phyloP scores from a whole-genome alignment of 2,329 filamentous ascomycete species.

The Tolypocladium tundrense region DNA sequence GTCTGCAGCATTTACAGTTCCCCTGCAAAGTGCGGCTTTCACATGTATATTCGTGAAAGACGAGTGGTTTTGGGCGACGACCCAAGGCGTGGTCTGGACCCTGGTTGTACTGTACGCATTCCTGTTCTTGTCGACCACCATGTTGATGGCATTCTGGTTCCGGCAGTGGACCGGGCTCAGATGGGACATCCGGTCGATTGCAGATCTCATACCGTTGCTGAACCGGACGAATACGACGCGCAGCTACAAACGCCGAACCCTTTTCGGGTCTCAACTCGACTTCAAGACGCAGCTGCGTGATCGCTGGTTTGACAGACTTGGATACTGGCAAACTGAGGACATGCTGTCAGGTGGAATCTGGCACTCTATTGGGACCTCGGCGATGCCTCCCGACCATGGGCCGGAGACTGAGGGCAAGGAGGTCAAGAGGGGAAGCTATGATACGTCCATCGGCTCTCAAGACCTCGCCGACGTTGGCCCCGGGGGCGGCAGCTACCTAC shows the following conservation, averaged over 20 bases:
- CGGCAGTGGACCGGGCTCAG: constrained; percentile 61
- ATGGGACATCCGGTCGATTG: constrained; percentile 78
- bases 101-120: constrained; percentile 64
- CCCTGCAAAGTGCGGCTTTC: constrained; percentile 70
- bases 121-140: constrained; percentile 42
- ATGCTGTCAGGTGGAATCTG: constrained; percentile 56
- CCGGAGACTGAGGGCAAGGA: constrained; percentile 12
- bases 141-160: constrained; percentile 54
- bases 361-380: constrained; percentile 59
- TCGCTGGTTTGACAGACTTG: constrained; percentile 60
- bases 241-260: constrained; percentile 60
- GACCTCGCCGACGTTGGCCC: constrained; percentile 16
- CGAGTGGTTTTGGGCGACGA: constrained; percentile 69
- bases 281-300: constrained; percentile 43
- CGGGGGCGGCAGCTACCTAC: constrained; percentile 51
- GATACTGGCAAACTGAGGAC: constrained; percentile 71
- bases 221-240: constrained; percentile 68
- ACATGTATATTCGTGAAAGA: constrained; percentile 47
- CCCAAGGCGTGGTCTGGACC: constrained; percentile 69
- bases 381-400: constrained; percentile 16
- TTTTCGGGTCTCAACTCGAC: constrained; percentile 38
- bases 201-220: constrained; percentile 68
- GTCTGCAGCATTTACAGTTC: constrained; percentile 70
- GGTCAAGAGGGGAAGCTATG: constrained; percentile 18
- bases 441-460: constrained; percentile 19